Base-by-base conservation (phyloP, 2,329 filamentous ascomycete genomes). In the Fusarium neocosmosporiellum region DNA sequence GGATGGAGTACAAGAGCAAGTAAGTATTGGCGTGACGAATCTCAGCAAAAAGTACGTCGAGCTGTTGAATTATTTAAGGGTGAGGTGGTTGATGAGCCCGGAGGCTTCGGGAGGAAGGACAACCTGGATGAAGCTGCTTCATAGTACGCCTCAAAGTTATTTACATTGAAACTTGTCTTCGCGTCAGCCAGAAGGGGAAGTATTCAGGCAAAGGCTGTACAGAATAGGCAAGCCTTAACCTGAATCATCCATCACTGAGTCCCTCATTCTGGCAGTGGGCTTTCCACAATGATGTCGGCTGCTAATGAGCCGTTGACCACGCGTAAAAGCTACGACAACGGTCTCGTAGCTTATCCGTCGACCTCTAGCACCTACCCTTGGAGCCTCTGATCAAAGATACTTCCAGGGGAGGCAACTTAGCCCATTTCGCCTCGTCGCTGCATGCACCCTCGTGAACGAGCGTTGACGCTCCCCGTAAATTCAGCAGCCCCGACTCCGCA, bases 101-200 rank as follows among this genome's bases (percentile, higher is more conserved):
- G 70, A 71, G 63, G 20, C 46, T 41, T 71, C 70, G 70, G 70
- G 70, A 72, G 67, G 59, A 48, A 22, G 43, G 31, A 54, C 22
- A 31, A 46, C 46, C 46, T 53, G 46, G 46, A 29, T 53, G 27
- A 53, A 31, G 46, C 46, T 53, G 46, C 46, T 53, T 53, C 46
- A 53, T 16, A n/a, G 43, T 53, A 53, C 46, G 46, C 46, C 46
- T 53, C 46, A 53, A 53, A 31, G 46, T 53, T 20, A 53, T 53
- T 31, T 31, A 53, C 31, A 34, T 34, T 24, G 20, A 34, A 22
- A 33, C 31, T 31, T 31, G 18, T 20, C 46, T 31, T 53, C 18
- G 27, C 46, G 46, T 53, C 27, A 14, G 27, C 46, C 46, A 53
- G 46, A 53, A 31, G 27, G 27, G 46, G 46, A 53, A 53, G 46